Conservation (phyloP, 805 yeast species). For the Ogataea angusta region DNA sequence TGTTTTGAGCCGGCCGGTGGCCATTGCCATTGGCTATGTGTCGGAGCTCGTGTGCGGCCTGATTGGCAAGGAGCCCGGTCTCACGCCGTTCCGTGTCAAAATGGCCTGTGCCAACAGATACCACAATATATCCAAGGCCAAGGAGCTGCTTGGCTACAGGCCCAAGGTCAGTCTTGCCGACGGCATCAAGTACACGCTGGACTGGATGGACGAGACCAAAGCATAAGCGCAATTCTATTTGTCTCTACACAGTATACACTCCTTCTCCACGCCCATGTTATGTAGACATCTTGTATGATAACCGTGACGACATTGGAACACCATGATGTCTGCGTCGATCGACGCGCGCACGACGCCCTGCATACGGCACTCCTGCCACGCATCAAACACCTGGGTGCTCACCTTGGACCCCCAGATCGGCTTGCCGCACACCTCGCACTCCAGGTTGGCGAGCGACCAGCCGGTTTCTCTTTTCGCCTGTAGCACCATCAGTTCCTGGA, state of each 20-base stretch:
- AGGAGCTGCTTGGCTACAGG: constrained; percentile 65
- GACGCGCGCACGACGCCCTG: constrained; percentile 11
- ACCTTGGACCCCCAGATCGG: constrained; percentile 67
- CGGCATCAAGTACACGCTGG: constrained; percentile 75
- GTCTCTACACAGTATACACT: constrained; percentile 42
- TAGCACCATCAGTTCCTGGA: constrained; percentile 42
- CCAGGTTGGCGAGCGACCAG: constrained; percentile 52
- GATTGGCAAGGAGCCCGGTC: constrained; percentile 82
- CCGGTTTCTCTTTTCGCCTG: constrained; percentile 49
- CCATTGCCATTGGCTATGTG: constrained; percentile 74
- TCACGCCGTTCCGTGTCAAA: constrained; percentile 92
- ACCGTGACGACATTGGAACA: constrained; percentile 65
- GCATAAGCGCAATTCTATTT: constrained; percentile 6
- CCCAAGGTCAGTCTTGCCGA: constrained; percentile 78
- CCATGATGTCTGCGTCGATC: constrained; percentile 36
- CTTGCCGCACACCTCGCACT: constrained; percentile 77
- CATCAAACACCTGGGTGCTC: constrained; percentile 43
- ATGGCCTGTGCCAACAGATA: constrained; percentile 92
- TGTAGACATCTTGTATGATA: constrained; percentile 59
- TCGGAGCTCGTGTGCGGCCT: constrained; percentile 72
- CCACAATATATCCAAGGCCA: constrained; percentile 89
- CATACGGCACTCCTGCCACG: constrained; percentile 50
- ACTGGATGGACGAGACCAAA: constrained; percentile 78
- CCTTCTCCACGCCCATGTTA: constrained; percentile 39
- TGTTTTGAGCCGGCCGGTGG: constrained; percentile 70